Evolutionary conservation across 768 basidiomycete genomes (phyloP), one percentile per base, ranked within the genome.

Genomic region (Neoboletus brunneissimus): DNA sequence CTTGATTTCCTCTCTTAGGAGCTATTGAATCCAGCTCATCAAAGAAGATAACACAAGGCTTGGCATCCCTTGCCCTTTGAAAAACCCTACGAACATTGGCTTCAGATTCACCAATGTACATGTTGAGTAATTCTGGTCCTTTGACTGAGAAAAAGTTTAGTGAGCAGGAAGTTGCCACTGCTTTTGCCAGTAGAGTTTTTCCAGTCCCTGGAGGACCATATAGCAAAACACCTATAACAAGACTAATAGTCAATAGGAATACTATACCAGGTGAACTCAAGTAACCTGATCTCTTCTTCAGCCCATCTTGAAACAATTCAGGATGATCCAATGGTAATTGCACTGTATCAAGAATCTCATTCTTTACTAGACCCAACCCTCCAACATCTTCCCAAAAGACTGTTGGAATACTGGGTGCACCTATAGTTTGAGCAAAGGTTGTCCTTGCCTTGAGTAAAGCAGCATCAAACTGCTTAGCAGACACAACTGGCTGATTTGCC

Each of bases 361-460:
- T 73, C 69, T 98, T 98, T 55, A 97, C 92, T 57, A 79, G 75
- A 3, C 85, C 86, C 12, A 99, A 75, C 5, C 97, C 97, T 27
- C 97, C 97, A 13, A 99, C 89, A 69, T 99, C 97, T 70, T 98
- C 94, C 97, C 97, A 99, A 0, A 88, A 82, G 1, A 99, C 94
- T 59, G 81, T 88, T 1, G 97, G 97, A 35, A 99, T 99, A 62
- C 89, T 94, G 0, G 97, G 97, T 25, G 94, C 93, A n/a, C 95
- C 96, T 57, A 98, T 96, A 66, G 82, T 92, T 67, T 94, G 91
- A 9, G 91, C 89, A 71, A 95, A 95, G 0, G 88, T 81, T 11
- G 81, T 74, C 52, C 94, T 78, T 13, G 89, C 88, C 57, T 85
- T 81, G 13, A 79, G 77, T 20, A 98, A 77, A 0, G 92, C 93